Evolutionary conservation across 768 basidiomycete genomes (phyloP).

Genomic region (Rhizopogon vulgaris): DNA sequence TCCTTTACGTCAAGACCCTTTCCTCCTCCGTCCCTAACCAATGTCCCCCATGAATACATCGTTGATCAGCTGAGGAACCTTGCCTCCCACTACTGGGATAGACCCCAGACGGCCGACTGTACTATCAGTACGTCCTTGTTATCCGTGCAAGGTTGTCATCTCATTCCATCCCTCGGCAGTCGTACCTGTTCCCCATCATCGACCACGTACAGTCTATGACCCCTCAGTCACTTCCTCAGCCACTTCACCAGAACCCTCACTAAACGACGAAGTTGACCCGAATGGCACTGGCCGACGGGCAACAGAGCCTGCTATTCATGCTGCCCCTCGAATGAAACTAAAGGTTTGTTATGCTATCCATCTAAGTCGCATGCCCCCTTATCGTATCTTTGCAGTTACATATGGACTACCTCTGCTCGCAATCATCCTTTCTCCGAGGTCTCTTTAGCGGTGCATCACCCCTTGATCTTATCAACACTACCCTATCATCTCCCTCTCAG

Average conservation of each 20-base stretch:
- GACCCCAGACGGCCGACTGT: conserved; percentile 71
- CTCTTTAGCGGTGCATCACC: conserved; percentile 66
- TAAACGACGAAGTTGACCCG: conserved; percentile 32
- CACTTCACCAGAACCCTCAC: conserved; percentile 5
- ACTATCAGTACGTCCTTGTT: conserved; percentile 51
- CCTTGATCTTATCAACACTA: conserved; percentile 47
- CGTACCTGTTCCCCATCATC: conserved; percentile 40
- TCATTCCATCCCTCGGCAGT: conserved; percentile 27
- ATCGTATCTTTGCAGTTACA: conserved; percentile 49
- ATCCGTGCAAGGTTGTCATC: background rate
- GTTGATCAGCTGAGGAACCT: conserved; percentile 60
- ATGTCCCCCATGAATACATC: conserved; percentile 70
- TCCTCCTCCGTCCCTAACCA: conserved; percentile 55
- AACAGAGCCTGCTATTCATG: conserved; percentile 45
- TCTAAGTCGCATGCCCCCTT: conserved; percentile 1
- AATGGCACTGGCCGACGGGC: conserved; percentile 42
- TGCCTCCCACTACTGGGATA: conserved; percentile 68
- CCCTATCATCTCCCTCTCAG: conserved; percentile 15
- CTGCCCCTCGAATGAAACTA: conserved; percentile 53
- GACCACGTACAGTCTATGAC: background rate
- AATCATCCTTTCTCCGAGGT: conserved; percentile 66
- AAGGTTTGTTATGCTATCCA: conserved; percentile 40
- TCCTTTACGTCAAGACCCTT: conserved; percentile 54
- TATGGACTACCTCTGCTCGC: conserved; percentile 74
- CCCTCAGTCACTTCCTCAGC: conserved; percentile 3